Conservation (phyloP, 2,329 filamentous ascomycete species). For the Ceratocystiopsis sp. region DNA sequence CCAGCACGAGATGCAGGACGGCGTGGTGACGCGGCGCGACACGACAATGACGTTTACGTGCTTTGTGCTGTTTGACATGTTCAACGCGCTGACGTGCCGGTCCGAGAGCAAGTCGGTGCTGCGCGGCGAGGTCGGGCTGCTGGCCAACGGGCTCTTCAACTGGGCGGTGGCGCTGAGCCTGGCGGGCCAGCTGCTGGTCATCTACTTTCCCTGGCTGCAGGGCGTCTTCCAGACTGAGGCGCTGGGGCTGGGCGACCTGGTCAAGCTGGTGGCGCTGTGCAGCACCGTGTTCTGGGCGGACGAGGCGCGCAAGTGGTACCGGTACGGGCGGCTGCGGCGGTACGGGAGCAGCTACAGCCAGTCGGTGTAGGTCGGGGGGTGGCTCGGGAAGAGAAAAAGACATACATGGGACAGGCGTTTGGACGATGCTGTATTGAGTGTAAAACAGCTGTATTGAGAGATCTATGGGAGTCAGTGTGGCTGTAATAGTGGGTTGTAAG, state of each 20-base stretch:
- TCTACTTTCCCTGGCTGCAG: constrained; percentile 89
- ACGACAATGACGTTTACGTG: constrained; percentile 99
- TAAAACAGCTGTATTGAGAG: not conserved
- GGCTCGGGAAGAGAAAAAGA: too few relatives aligned
- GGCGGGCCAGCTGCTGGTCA: constrained; percentile 72
- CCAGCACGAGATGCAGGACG: constrained; percentile 72
- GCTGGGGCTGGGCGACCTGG: constrained; percentile 54
- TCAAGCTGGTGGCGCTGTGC: constrained; percentile 55
- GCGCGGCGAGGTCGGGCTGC: constrained; percentile 65
- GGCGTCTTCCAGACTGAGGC: constrained; percentile 92
- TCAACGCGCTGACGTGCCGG: constrained; percentile 87
- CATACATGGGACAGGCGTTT: too few relatives aligned
- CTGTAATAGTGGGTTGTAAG: too few relatives aligned
- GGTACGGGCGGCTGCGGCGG: constrained; percentile 35
- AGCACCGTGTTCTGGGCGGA: constrained; percentile 94
- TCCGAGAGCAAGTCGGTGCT: constrained; percentile 82
- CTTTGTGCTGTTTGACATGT: constrained; percentile 99
- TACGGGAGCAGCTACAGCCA: constrained; percentile 47
- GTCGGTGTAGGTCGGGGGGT: constrained; percentile 29
- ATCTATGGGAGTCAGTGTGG: too few relatives aligned
- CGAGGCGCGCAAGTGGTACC: constrained; percentile 69
- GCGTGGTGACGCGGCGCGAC: constrained; percentile 76
- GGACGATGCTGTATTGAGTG: too few relatives aligned
- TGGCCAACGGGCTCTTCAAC: constrained; percentile 88
- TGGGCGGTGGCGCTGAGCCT: constrained; percentile 80